Base-by-base conservation (phyloP, 164 flowering plant species). In the Chimonanthus salicifolius region DNA sequence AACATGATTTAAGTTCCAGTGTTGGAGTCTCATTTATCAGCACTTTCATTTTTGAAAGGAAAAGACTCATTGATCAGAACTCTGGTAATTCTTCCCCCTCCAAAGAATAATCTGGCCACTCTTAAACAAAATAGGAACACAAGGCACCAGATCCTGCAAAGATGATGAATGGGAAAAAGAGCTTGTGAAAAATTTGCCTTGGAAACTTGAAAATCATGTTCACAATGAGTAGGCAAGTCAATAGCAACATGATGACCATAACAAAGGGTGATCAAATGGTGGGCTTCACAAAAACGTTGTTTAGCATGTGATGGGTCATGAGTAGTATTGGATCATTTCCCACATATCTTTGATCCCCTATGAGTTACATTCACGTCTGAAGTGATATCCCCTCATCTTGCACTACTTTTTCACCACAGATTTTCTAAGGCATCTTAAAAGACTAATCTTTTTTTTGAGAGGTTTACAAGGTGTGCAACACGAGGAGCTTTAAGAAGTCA, bases 91-190 rank as follows among this genome's bases (percentile, higher is more conserved):
- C 67, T 82, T 86, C 49, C 98, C 97, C 73, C 88, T 85, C 99
- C 99, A 94, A 46, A 92, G 82, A 64, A 94, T 82, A 66, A 94
- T 90, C 80, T 94, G 96, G 66, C 88, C 91, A 71, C 87, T 88
- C 84, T 94, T 94, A 84, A 91, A 86, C 77, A 92, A 78, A 70
- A 94, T 82, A n/a, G 98, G 98, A 63, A 90, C 83, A 81, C 97
- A 94, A 67, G 97, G 97, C 62, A 94, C 99, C 81, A 94, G 79
- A 84, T 94, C 98, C 99, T 94, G 90, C 76, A 81, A 60, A 46
- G 2, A 74, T 9, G 71, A 6, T 33, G 45, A 62, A 67, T 58
- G 18, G 50, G 45, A 3, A 62, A 58, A 64, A 45, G n/a, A 11
- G 58, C 5, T n/a, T 49, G n/a, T 21, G 21, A 20, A 33, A 8